These are phyloP conservation scores for Toxoplasma gondii DNA, from an alignment of 169 alveolate genomes.

Conservation along the genomic window DNA sequence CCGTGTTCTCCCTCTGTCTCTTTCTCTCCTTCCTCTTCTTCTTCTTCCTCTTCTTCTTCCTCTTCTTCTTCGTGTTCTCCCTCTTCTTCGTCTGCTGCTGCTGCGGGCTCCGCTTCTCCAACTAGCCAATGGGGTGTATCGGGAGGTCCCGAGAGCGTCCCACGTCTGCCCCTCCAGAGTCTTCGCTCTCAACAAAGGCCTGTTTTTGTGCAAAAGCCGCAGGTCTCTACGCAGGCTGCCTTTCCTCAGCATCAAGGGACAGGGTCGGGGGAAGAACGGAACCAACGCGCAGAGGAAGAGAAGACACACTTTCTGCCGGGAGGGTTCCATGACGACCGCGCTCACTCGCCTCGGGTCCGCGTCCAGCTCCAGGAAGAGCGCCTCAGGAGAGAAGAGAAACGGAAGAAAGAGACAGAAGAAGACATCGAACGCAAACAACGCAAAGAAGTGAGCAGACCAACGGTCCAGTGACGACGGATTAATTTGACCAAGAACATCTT, in stretches of 20 bases:
- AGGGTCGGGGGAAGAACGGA: no score
- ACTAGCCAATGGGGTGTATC: neutral
- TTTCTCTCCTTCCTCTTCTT: neutral
- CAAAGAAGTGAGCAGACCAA: no score
- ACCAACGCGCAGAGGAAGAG: no score
- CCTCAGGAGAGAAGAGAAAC: neutral
- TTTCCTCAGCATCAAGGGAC: no score
- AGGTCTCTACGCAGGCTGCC: no score
- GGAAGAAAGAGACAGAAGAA: neutral
- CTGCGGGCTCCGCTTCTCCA: neutral
- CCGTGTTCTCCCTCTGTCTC: neutral
- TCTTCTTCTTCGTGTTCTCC: neutral
- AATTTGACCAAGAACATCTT: no score
- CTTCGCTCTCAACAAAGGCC: neutral
- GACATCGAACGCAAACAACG: neutral
- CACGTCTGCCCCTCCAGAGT: neutral
- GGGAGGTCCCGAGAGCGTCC: neutral
- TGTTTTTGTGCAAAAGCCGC: no score
- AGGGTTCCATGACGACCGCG: neutral
- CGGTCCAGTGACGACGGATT: no score
- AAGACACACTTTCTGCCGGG: no score
- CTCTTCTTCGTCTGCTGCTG: neutral
- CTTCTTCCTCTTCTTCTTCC: neutral
- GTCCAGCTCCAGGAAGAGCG: neutral
- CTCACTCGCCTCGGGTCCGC: neutral